Evolutionary conservation across 192 early-diverging fungal species (phyloP).

Genomic region (Entomortierella parvispora): DNA sequence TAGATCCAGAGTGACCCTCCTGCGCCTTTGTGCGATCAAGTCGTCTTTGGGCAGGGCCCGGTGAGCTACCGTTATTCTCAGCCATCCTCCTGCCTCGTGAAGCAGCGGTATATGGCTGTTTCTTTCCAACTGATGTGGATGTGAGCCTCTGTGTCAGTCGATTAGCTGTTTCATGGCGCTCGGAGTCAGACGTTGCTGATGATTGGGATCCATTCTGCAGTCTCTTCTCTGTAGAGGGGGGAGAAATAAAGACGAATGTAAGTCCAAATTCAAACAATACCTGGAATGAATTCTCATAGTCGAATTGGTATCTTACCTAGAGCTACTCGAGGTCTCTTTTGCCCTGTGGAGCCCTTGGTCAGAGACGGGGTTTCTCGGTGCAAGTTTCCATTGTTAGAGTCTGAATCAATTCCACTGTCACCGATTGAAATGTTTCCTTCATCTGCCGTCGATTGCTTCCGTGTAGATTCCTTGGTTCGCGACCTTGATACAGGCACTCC

Average conservation of each 20-base stretch:
- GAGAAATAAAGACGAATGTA: background rate
- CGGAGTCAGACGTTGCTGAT: slow-evolving; percentile 32
- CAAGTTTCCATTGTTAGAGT: slow-evolving; percentile 32
- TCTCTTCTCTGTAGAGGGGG: slow-evolving; percentile 19
- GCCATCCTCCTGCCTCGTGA: slow-evolving; percentile 34
- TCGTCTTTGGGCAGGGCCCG: background rate
- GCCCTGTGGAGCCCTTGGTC: background rate
- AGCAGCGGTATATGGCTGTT: slow-evolving; percentile 38
- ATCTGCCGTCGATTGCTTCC: slow-evolving; percentile 4
- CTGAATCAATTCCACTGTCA: slow-evolving; percentile 51
- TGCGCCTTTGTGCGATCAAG: slow-evolving; percentile 4
- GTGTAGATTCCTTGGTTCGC: too few relatives aligned
- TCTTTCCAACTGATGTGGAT: slow-evolving; percentile 24
- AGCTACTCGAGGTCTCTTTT: slow-evolving; percentile 5
- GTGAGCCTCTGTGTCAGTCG: background rate
- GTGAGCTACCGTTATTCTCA: slow-evolving; percentile 4
- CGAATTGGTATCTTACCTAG: slow-evolving; percentile 12
- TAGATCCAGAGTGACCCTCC: slow-evolving; percentile 24
- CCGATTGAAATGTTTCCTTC: slow-evolving; percentile 48
- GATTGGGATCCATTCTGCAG: slow-evolving; percentile 27
- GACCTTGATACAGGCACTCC: too few relatives aligned
- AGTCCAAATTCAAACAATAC: background rate
- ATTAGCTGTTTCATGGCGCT: slow-evolving; percentile 1
- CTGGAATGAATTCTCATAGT: background rate
- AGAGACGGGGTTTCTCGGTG: slow-evolving; percentile 10